phyloP scores from a whole-genome alignment of 2,329 filamentous ascomycete species.

The Myriosclerotinia duriaeana region DNA sequence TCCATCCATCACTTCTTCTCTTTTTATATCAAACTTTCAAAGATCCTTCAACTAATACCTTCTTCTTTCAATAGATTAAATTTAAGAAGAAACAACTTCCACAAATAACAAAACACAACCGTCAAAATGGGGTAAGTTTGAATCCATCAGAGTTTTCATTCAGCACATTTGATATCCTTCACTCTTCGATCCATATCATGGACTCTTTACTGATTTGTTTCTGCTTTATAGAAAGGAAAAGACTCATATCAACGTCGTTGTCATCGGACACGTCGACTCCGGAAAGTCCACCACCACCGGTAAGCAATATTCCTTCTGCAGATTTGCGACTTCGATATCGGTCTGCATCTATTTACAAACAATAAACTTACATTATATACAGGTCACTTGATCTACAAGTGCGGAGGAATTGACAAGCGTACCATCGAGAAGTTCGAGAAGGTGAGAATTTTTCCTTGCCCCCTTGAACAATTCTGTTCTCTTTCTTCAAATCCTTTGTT shows the following conservation, averaged over 20 bases:
- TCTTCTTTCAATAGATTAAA: constrained; percentile 34
- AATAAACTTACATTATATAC: constrained; percentile 44
- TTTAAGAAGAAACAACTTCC: constrained; percentile 32
- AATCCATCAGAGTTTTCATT: constrained; percentile 23
- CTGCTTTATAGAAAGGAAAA: constrained; percentile 76
- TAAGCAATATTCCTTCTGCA: constrained; percentile 50
- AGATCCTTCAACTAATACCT: constrained; percentile 28
- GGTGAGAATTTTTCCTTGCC: constrained; percentile 55
- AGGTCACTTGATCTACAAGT: constrained; percentile 99
- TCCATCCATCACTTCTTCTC: background rate
- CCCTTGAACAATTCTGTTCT: constrained; percentile 23
- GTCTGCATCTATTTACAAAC: constrained; percentile 15
- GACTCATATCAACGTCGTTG: constrained; percentile 95
- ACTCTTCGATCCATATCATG: constrained; percentile 26
- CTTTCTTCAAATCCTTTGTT: constrained; percentile 36
- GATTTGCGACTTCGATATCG: background rate
- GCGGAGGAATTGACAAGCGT: constrained; percentile 99
- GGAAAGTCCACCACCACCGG: constrained; percentile 97
- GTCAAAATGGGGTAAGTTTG: constrained; percentile 41
- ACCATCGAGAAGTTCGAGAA: constrained; percentile 99
- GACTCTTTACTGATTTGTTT: constrained; percentile 33
- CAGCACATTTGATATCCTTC: constrained; percentile 25
- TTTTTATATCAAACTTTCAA: constrained; percentile 3
- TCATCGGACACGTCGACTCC: constrained; percentile 99
- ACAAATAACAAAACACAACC: constrained; percentile 37